A percentile compares a stretch with the other conserved stretches of the same genome.
Conservation (phyloP, 495 filamentous ascomycete genomes). For the Daldinia caldariorum region DNA sequence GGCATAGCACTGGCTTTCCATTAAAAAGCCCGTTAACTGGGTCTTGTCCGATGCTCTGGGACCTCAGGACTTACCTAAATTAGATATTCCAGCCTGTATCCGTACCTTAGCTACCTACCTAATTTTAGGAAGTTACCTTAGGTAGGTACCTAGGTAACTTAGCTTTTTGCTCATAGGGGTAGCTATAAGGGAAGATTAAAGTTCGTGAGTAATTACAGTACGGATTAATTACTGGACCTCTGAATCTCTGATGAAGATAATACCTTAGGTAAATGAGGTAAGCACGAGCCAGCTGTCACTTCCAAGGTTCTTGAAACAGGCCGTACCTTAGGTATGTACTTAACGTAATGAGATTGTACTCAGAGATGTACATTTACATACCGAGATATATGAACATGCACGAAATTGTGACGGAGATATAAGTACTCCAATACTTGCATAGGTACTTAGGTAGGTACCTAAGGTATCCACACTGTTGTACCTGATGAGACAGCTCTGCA, state of each 20-base stretch:
- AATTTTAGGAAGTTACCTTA: not conserved
- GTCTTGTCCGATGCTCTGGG: slow-evolving; percentile 31
- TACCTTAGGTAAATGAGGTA: no score
- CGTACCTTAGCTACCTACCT: not conserved
- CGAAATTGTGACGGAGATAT: not conserved
- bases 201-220: not conserved
- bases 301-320: not conserved
- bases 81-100: not conserved
- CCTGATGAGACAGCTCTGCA: not conserved
- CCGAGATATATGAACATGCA: no score
- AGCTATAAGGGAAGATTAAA: not conserved
- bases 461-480: no score
- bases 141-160: no score
- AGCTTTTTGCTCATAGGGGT: not conserved
- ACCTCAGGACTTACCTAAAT: not conserved
- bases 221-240: not conserved
- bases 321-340: no score
- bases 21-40: not conserved
- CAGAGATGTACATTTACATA: no score
- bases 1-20: slow-evolving; percentile 1
- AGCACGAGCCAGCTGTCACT: not conserved
- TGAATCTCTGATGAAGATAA: no score
- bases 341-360: no score
- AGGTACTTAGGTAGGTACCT: slow-evolving; percentile 2
- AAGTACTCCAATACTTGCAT: not conserved